Percentiles rank a stretch among this genome's conserved stretches.
Evolutionary conservation across 225 moss, liverwort and hornwort genomes (phyloP).

Genomic region (Pseudisothecium myosuroides): DNA sequence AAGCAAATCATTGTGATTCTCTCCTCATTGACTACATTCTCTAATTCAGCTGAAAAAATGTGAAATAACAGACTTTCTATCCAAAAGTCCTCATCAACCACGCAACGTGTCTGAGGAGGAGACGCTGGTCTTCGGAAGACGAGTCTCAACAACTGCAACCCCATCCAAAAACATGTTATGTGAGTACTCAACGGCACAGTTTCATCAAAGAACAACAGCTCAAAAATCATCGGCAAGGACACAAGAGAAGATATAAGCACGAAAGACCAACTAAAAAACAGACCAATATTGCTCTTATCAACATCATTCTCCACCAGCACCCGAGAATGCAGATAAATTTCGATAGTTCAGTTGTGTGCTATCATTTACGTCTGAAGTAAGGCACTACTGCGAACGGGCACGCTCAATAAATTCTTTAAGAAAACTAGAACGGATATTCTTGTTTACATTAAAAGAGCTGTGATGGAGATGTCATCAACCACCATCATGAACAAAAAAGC

Average conservation of each 20-base stretch:
- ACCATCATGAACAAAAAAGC: neutral
- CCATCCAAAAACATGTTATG: neutral
- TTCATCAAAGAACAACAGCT: neutral
- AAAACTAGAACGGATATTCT: neutral
- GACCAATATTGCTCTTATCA: neutral
- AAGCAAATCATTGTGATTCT: neutral
- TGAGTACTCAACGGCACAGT: neutral
- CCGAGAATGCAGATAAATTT: neutral
- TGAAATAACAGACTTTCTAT: neutral
- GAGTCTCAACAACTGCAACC: neutral
- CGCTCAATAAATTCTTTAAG: neutral
- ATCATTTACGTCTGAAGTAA: neutral
- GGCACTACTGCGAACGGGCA: neutral
- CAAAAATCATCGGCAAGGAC: neutral
- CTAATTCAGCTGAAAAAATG: neutral
- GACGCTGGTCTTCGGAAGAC: neutral
- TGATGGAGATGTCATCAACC: neutral
- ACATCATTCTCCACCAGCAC: neutral
- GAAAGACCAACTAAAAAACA: neutral
- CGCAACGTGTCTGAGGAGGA: neutral
- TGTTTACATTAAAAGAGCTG: neutral
- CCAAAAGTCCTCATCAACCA: neutral
- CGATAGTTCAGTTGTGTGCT: neutral
- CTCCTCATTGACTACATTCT: neutral
- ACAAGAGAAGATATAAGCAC: neutral